These are phyloP conservation scores for Rutidosis leptorrhynchoides DNA, from an alignment of 129 eudicot species.

Conservation along the genomic window DNA sequence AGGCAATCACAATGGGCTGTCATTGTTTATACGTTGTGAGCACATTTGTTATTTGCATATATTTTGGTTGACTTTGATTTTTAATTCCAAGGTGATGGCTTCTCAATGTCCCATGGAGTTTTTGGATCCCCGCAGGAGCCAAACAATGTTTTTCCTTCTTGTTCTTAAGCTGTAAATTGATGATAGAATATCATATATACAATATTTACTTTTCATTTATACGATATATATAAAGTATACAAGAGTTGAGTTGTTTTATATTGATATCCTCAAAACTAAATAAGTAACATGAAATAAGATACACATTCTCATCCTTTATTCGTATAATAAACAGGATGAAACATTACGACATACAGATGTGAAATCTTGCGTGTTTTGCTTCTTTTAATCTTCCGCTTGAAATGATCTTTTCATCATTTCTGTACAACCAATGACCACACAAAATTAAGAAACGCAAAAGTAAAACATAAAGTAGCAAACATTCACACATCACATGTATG, in stretches of 20 bases:
- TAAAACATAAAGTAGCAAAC: background rate
- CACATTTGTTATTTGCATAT: no score
- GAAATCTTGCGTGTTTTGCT: background rate
- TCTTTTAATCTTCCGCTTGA: background rate
- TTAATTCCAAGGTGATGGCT: background rate
- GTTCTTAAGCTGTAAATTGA: no score
- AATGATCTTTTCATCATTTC: slow-evolving; percentile 1
- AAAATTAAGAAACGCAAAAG: slow-evolving; percentile 2
- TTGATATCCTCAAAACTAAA: slow-evolving; percentile 1
- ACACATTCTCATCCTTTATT: slow-evolving; percentile 27
- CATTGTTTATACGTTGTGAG: background rate
- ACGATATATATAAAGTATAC: background rate
- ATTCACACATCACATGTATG: slow-evolving; percentile 1
- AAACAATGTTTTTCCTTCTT: no score
- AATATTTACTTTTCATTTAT: background rate
- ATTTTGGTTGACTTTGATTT: background rate
- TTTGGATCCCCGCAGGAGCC: background rate
- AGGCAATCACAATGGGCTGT: no score
- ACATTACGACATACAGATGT: slow-evolving; percentile 7
- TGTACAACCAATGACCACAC: slow-evolving; percentile 8
- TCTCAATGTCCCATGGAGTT: background rate
- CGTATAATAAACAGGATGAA: slow-evolving; percentile 10
- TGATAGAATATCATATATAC: no score
- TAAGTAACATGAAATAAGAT: slow-evolving; percentile 4
- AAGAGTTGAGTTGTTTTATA: background rate